Conservation (phyloP, 441 rosid species). For the Jatropha multifida region DNA sequence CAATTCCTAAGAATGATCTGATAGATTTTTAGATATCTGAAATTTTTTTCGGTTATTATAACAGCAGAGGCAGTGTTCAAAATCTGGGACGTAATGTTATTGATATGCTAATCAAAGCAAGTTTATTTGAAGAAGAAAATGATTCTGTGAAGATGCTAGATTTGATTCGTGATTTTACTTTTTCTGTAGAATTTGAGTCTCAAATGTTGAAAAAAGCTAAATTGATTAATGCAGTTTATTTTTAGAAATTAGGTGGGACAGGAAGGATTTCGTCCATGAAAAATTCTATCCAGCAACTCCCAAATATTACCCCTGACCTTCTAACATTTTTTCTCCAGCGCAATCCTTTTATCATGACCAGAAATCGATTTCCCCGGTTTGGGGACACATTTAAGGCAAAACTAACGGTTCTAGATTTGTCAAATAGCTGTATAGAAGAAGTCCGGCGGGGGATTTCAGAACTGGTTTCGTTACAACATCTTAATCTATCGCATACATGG, state of each 20-base stretch:
- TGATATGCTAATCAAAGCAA: background rate
- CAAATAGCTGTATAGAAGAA: background rate
- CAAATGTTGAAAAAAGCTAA: background rate
- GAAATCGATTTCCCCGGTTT: background rate
- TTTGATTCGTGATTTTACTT: constrained; percentile 21
- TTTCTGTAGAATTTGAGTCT: constrained; percentile 7
- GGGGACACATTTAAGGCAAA: too few species aligned
- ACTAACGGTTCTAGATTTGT: constrained; percentile 19
- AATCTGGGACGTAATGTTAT: background rate
- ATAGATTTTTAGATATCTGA: constrained; percentile 6
- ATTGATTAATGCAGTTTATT: background rate
- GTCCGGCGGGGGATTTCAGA: constrained; percentile 19
- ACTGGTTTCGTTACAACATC: constrained; percentile 20
- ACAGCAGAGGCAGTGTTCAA: too few species aligned
- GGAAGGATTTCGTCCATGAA: constrained; percentile 5
- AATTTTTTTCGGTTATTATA: too few species aligned
- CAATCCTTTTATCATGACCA: background rate
- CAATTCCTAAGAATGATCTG: background rate
- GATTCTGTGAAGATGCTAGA: constrained; percentile 24
- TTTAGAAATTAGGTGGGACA: background rate
- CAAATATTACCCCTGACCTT: background rate
- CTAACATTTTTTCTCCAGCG: background rate
- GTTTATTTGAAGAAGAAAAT: constrained; percentile 19
- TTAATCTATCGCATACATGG: background rate
- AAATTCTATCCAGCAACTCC: background rate